Evolutionary conservation across 176 grass and related monocot genomes (phyloP).

Genomic region (Tuctoria greenei): DNA sequence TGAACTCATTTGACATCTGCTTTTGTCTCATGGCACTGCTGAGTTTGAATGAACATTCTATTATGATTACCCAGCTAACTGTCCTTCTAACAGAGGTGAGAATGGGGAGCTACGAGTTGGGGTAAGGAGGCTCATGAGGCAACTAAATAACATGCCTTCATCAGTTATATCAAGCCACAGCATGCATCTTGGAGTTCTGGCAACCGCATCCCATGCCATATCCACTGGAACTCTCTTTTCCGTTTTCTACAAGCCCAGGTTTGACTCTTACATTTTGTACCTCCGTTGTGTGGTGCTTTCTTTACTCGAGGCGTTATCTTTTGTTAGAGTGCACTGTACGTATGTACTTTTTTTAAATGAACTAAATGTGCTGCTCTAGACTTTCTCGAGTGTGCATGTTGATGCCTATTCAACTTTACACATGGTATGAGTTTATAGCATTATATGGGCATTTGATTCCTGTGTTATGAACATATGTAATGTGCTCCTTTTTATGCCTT

Average conservation of each 20-base stretch:
- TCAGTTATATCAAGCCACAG: slow-evolving; percentile 95
- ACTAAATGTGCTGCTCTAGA: neutral
- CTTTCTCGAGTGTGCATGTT: neutral
- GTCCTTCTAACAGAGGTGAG: slow-evolving; percentile 55
- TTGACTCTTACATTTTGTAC: slow-evolving; percentile 5
- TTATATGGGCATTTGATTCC: neutral
- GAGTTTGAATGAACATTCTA: slow-evolving; percentile 10
- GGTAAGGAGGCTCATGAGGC: slow-evolving; percentile 62
- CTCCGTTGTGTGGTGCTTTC: neutral
- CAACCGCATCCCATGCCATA: slow-evolving; percentile 87
- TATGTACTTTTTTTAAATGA: slow-evolving; percentile 1
- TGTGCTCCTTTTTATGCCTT: neutral
- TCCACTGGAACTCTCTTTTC: slow-evolving; percentile 71
- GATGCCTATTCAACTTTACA: slow-evolving; percentile 24
- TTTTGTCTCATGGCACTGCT: slow-evolving; percentile 14
- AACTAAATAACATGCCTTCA: slow-evolving; percentile 77
- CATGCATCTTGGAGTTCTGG: slow-evolving; percentile 95
- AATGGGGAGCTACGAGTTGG: slow-evolving; percentile 77
- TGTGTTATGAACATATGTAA: neutral
- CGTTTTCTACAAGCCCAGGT: slow-evolving; percentile 96
- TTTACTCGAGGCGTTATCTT: slow-evolving; percentile 8
- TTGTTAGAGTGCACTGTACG: neutral
- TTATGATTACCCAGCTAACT: slow-evolving; percentile 22
- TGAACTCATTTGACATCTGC: neutral
- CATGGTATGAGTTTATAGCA: neutral